Conservation (phyloP, 2,329 filamentous ascomycete genomes). For the Diplodia intermedia region DNA sequence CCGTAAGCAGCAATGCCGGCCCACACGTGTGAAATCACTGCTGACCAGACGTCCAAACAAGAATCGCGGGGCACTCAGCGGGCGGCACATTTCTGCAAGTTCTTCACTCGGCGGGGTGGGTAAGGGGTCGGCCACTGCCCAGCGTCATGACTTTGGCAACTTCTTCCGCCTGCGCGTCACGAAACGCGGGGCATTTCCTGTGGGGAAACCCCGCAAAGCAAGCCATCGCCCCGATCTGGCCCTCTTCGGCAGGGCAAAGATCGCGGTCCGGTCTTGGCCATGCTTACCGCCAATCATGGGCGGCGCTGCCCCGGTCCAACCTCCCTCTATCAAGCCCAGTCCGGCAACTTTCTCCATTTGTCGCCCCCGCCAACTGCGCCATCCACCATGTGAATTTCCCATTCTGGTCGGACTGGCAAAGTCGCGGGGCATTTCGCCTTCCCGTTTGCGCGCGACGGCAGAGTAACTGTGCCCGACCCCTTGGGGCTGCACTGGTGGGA, state of each 20-base stretch:
- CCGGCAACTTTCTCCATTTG: conserved; percentile 7
- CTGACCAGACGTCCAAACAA: conserved; percentile 7
- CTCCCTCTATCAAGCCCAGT: neutral
- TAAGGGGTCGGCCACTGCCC: neutral
- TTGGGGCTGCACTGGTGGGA: conserved; percentile 7
- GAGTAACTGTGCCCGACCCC: conserved; percentile 7
- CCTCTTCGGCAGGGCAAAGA: conserved; percentile 1
- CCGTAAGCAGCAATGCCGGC: conserved; percentile 1
- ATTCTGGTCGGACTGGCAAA: neutral
- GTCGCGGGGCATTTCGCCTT: neutral
- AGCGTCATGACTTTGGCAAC: conserved; percentile 1
- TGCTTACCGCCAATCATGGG: neutral
- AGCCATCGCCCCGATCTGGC: neutral
- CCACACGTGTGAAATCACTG: neutral
- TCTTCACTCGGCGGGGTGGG: neutral
- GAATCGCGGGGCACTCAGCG: neutral
- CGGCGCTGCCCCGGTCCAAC: neutral
- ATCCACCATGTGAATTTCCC: conserved; percentile 17
- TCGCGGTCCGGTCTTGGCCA: conserved; percentile 5
- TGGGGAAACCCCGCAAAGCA: conserved; percentile 19
- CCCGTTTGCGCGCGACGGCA: neutral
- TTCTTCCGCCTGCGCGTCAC: conserved; percentile 22
- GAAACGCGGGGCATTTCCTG: conserved; percentile 17
- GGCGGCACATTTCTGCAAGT: neutral
- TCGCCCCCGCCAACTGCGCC: neutral